Percentiles rank a stretch among this genome's conserved stretches.
Conservation (phyloP, 495 filamentous ascomycete species). For the Tuber borchii region DNA sequence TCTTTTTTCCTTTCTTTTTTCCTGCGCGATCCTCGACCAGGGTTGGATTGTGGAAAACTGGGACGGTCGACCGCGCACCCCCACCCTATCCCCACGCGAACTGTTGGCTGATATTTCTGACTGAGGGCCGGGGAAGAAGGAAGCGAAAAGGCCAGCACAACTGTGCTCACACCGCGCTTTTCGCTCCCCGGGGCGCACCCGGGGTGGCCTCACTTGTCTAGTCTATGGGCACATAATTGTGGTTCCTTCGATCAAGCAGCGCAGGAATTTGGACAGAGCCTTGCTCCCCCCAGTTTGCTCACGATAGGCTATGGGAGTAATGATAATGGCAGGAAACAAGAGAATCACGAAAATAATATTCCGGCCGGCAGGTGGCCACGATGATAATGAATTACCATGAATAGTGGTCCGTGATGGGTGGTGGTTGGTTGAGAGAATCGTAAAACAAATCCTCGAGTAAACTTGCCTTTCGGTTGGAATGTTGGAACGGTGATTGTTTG, state of each 20-base stretch:
- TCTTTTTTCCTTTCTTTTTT: conserved; percentile 20
- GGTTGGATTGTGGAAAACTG: conserved; percentile 23
- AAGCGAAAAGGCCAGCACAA: conserved; percentile 16
- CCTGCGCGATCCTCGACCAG: conserved; percentile 27
- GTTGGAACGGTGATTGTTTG: background rate
- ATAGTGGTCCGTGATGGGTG: background rate
- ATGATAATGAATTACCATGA: background rate
- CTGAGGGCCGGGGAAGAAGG: conserved; percentile 7
- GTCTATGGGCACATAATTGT: background rate
- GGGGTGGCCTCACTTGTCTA: background rate
- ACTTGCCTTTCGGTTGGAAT: background rate
- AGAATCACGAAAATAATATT: background rate
- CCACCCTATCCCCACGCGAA: conserved; percentile 20
- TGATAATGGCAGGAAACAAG: background rate
- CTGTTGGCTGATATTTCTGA: conserved; percentile 18
- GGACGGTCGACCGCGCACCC: conserved; percentile 20
- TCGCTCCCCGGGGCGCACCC: background rate
- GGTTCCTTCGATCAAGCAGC: background rate
- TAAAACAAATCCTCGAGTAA: conserved; percentile 1
- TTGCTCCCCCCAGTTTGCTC: background rate
- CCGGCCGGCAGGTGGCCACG: background rate
- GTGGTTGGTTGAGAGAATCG: background rate
- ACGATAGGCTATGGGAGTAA: background rate
- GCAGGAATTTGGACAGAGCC: background rate
- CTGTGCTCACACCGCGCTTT: conserved; percentile 8